Evolutionary conservation across 306 rosid species (phyloP), one percentile per base, ranked within the genome.

Genomic region (Medicago ruthenica): DNA sequence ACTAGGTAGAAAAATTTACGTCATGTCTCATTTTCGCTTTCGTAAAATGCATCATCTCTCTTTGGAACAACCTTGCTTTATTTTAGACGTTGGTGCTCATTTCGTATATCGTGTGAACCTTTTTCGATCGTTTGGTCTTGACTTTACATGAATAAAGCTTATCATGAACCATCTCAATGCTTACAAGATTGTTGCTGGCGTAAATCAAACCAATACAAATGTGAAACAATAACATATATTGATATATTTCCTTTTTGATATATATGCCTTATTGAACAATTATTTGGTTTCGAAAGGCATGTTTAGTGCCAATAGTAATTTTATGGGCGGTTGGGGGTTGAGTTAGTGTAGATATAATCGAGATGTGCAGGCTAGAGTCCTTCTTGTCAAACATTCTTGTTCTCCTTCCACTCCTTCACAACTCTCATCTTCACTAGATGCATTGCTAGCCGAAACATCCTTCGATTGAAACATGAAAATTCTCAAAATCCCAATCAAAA

Each of bases 341-440:
- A 0, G 37, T 58, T 65, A 9, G 96, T 86, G 21, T 93, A 91
- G 83, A 93, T 86, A 55, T 93, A 93, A 83, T 93, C 97, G 4
- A 72, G 10, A 77, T 93, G 96, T 34, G 92, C 96, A 1, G 22
- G 22, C 77, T 12, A 89, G 83, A 0, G 96, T 87, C 77, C 92
- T 89, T 74, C 91, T 88, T 74, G 61, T 76, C 87, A 91, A 78
- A 79, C 98, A 93, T 13, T 83, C 94, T 17, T 89, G 87, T 21
- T 70, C 62, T 2, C 9, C 80, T 57, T 40, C 77, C 11, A n/a
- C 7, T 39, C 81, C 87, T n/a, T 85, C 82, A 61, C 97, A 91
- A 37, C 71, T 78, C 60, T 76, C 90, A 9, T 74, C 79, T 40
- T 8, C 60, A 34, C 27, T 72, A 39, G 13, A 59, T 17, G 36